Evolutionary conservation across 2,329 filamentous ascomycete species (phyloP).

Genomic region (Aspergillus unguis): DNA sequence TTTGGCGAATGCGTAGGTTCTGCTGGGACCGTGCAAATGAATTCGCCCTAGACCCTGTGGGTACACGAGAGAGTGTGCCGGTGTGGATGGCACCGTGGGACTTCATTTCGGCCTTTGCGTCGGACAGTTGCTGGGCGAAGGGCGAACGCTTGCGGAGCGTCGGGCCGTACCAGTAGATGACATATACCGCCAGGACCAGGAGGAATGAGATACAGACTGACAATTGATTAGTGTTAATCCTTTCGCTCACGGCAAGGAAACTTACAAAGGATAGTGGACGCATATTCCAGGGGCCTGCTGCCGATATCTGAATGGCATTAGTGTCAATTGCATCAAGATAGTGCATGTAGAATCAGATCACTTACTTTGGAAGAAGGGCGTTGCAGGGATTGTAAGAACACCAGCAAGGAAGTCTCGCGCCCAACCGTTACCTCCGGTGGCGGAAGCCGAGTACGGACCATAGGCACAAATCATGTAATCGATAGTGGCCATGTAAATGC

Average conservation of each 20-base stretch:
- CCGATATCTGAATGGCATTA: constrained; percentile 47
- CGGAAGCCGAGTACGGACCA: constrained; percentile 63
- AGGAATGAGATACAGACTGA: constrained; percentile 56
- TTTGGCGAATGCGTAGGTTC: constrained; percentile 36
- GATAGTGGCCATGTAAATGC: constrained; percentile 65
- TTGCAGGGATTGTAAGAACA: constrained; percentile 59
- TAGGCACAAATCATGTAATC: constrained; percentile 68
- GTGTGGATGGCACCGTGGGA: constrained; percentile 18
- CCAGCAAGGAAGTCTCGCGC: constrained; percentile 64
- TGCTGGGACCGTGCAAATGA: constrained; percentile 41
- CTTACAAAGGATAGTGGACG: constrained; percentile 60
- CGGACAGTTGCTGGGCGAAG: constrained; percentile 62
- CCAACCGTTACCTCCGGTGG: constrained; percentile 66
- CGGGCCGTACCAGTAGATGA: constrained; percentile 65
- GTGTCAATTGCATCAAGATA: neutral
- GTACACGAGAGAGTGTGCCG: constrained; percentile 34
- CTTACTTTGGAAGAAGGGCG: constrained; percentile 48
- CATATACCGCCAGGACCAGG: constrained; percentile 61
- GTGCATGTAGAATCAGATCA: neutral
- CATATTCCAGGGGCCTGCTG: constrained; percentile 55
- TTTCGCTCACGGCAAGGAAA: neutral
- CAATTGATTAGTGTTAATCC: constrained; percentile 2
- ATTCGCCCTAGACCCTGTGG: constrained; percentile 33
- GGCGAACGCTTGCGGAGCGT: constrained; percentile 58
- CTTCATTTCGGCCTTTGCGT: constrained; percentile 37